A percentile compares a stretch with the other conserved stretches of the same genome.
phyloP scores from a whole-genome alignment of 2,329 filamentous ascomycete species.

The Neopestalotiopsis rosae region DNA sequence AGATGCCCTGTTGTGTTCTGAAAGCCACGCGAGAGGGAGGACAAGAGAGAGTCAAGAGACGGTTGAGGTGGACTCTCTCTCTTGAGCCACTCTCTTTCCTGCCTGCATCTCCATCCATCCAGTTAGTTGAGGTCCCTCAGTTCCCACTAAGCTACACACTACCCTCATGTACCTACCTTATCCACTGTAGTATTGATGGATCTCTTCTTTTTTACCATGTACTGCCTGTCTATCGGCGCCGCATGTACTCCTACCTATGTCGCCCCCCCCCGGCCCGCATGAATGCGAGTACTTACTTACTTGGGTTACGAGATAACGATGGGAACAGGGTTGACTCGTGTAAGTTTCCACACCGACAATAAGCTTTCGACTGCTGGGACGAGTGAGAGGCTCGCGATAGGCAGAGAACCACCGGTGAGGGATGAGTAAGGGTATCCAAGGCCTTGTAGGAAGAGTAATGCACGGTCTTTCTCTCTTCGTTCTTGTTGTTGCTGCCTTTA shows the following conservation, averaged over 20 bases:
- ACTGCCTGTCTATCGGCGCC: background rate
- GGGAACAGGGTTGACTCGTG: slow-evolving; percentile 19
- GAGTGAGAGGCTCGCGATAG: slow-evolving; percentile 12
- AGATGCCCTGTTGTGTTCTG: background rate
- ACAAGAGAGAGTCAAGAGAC: background rate
- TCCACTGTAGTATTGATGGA: background rate
- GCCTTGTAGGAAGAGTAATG: background rate
- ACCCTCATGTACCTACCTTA: background rate
- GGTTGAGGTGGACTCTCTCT: background rate
- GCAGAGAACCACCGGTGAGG: slow-evolving; percentile 5
- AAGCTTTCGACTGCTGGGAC: slow-evolving; percentile 15
- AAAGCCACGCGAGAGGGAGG: background rate
- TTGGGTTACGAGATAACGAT: slow-evolving; percentile 15
- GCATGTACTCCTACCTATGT: background rate
- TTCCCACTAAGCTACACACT: no score
- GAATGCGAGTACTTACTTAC: slow-evolving; percentile 5
- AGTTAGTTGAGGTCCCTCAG: background rate
- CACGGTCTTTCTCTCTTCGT: background rate
- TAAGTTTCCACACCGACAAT: slow-evolving; percentile 18
- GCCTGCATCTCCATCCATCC: background rate
- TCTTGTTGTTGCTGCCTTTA: background rate
- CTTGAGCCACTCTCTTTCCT: background rate
- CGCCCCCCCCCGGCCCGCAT: background rate
- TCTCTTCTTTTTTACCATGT: background rate
- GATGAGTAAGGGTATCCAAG: background rate